Conservation (phyloP, 2,329 filamentous ascomycete genomes). For the Xylariales sp. region DNA sequence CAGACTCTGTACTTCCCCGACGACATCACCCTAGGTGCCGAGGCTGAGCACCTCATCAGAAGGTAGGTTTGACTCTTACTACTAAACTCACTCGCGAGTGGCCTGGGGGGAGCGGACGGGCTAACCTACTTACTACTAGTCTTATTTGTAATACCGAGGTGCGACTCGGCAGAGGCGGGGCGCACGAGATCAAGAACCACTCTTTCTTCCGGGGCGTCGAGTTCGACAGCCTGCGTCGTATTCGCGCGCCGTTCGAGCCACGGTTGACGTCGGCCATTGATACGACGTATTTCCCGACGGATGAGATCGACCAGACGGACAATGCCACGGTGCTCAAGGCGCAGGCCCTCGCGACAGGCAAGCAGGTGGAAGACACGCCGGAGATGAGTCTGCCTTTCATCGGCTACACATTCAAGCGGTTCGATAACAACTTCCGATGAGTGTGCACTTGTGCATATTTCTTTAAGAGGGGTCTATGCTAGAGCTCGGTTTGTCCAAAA, state of each 20-base stretch:
- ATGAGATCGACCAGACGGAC: conserved; percentile 97
- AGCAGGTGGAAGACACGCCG: conserved; percentile 78
- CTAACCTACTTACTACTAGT: conserved; percentile 58
- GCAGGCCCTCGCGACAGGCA: conserved; percentile 78
- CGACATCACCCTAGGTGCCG: conserved; percentile 86
- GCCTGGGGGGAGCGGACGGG: neutral
- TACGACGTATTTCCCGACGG: conserved; percentile 97
- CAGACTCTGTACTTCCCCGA: conserved; percentile 96
- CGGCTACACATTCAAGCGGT: conserved; percentile 97
- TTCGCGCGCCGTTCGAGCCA: conserved; percentile 95
- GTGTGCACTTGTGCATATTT: conserved; percentile 18
- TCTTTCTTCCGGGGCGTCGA: conserved; percentile 97
- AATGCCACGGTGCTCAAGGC: conserved; percentile 88
- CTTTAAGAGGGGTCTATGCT: neutral
- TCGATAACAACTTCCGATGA: conserved; percentile 77
- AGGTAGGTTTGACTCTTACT: conserved; percentile 67
- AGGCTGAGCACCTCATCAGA: conserved; percentile 92
- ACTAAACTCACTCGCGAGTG: neutral
- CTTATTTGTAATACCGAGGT: conserved; percentile 95
- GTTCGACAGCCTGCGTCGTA: conserved; percentile 91
- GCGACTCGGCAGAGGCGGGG: conserved; percentile 86
- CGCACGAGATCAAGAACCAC: conserved; percentile 92
- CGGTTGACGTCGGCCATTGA: conserved; percentile 93
- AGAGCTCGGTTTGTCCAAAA: neutral
- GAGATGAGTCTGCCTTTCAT: conserved; percentile 98